A percentile compares a stretch with the other conserved stretches of the same genome.
These are phyloP conservation scores for Phoma herbarum DNA, from an alignment of 2,329 filamentous ascomycete species.

Conservation along the genomic window DNA sequence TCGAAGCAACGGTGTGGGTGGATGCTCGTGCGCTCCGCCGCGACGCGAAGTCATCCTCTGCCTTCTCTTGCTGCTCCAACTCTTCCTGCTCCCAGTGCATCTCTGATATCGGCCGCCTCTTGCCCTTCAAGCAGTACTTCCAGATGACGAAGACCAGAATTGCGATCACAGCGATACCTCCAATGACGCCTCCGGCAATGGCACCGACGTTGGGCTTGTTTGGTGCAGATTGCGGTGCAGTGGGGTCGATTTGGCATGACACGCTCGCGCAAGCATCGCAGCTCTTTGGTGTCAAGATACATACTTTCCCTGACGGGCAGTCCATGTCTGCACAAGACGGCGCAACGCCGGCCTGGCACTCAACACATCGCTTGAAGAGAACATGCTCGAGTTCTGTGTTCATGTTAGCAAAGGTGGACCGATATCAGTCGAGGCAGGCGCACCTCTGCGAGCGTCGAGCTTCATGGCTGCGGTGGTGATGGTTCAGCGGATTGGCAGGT, in stretches of 20 bases:
- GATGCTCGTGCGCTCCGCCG: constrained; percentile 73
- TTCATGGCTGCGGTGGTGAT: constrained; percentile 14
- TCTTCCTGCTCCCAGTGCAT: constrained; percentile 65
- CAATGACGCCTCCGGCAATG: constrained; percentile 91
- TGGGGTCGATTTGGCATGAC: constrained; percentile 58
- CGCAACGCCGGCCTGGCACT: constrained; percentile 58
- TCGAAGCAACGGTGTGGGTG: constrained; percentile 85
- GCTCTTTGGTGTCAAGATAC: constrained; percentile 66
- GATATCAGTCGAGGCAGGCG: not conserved
- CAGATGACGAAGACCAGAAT: constrained; percentile 81
- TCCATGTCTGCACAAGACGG: constrained; percentile 64
- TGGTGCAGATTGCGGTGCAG: constrained; percentile 37
- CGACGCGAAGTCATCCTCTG: constrained; percentile 63
- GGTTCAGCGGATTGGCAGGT: constrained; percentile 10
- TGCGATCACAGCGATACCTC: constrained; percentile 79
- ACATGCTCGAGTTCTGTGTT: constrained; percentile 48
- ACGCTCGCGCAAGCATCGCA: constrained; percentile 69
- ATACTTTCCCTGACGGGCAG: constrained; percentile 65
- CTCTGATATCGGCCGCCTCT: constrained; percentile 69
- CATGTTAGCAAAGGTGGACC: constrained; percentile 20
- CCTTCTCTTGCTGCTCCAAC: constrained; percentile 65
- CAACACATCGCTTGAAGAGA: constrained; percentile 66
- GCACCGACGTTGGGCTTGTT: constrained; percentile 74
- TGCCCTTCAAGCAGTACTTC: constrained; percentile 85
- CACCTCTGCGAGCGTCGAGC: constrained; percentile 23